Evolutionary conservation across 2,329 filamentous ascomycete species (phyloP), one percentile per base, ranked within the genome.

Genomic region (Alternaria burnsii): DNA sequence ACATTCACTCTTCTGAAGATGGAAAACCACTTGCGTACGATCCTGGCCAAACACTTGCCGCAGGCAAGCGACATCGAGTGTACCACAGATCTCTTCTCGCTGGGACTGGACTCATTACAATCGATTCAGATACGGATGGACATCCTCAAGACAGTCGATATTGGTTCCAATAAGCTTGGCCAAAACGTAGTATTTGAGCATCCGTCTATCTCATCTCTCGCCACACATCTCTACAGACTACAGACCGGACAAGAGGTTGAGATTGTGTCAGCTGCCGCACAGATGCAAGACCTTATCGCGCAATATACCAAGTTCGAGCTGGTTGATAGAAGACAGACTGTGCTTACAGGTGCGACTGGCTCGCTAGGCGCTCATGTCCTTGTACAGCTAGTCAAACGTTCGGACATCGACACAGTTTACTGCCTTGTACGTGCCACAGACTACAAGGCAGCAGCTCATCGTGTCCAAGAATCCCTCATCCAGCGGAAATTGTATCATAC

Each of bases 331-430:
- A 32, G 38, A 26, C 40, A 41, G 16, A 54, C 66, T 22, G 59
- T 88, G 2, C 75, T 91, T 4, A 91, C 89, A 1, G 89, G 89
- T 1, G 84, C 86, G 0, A 91, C 89, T 0, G 89, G 89, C 0
- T 89, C 88, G 3, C 81, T 91, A 0, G 89, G 89, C 1, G 82
- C 86, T 0, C 87, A 90, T 66, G 80, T 89, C 2, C 79, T 87
- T 2, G 68, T 73, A 5, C 74, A 79, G 26, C 60, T 81, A 9
- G 66, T 72, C 7, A 53, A 50, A 24, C 71, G 70, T 3, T 42
- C 70, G 18, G 65, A 76, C 34, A 71, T 80, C 16, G 53, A 69
- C 4, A 78, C 73, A 5, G 76, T 88, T 1, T 85, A 85, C 75
- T 86, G 84, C 55, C 79, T 87, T 4, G 82, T 87, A 3, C 81